Evolutionary conservation across 805 yeast species (phyloP), one percentile per base, ranked within the genome.

Genomic region (Diddensiella transvaalensis): DNA sequence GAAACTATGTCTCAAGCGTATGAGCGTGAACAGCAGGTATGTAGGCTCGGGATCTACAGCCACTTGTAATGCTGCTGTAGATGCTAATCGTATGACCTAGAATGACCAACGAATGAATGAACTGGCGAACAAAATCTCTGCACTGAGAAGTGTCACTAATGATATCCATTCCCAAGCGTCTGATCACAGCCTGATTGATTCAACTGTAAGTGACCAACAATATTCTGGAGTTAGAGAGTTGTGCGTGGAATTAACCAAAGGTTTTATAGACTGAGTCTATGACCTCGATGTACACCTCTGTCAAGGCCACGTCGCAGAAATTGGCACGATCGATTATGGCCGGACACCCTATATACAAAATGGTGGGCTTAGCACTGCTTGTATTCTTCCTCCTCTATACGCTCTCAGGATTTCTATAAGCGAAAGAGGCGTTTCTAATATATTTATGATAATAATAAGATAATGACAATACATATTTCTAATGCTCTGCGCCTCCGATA

Each of bases 111-210:
- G 82, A 52, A 72, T 85, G 53, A 77, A 83, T 53, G 76, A 74
- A 53, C 71, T 85, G 19, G 86, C 90, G 2, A 72, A 75, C 44
- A 85, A 85, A 61, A 69, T 85, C 33, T 75, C 87, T 1, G 73
- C 82, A 1, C 76, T 85, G 56, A 75, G 86, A 51, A 71, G 72
- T 48, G 79, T 85, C 22, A 84, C 87, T 45, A 77, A 77, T 53
- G 91, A 85, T 50, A 82, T 85, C 32, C 79, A 83, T 56, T 66
- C 70, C 47, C 83, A 80, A 55, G 85, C 91, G 1, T 71, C 74
- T 17, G 80, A 80, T 50, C 62, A 62, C 46, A 62, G 66, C 29
- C 48, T 69, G 18, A 63, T 72, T 18, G 75, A 71, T 47, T 54
- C 66, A 3, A 67, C 73, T n/a, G 64, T 61, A 46, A 40, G 65